Evolutionary conservation across 106 monocot species (phyloP), one percentile per base, ranked within the genome.

Genomic region (Hemerocallis citrina): DNA sequence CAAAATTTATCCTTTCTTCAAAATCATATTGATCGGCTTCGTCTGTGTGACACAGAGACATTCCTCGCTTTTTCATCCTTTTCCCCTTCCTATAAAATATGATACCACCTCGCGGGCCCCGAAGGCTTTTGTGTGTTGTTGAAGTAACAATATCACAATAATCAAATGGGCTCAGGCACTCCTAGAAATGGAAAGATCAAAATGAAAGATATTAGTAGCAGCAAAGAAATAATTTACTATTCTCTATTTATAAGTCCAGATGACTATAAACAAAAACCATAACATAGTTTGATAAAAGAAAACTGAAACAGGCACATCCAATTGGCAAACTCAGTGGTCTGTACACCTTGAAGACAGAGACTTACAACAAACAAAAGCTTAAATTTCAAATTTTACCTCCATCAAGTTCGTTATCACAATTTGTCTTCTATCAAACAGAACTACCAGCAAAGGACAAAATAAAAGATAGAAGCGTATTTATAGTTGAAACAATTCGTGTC

Each of bases 81-180:
- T 47, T 84, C 12, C 93, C 93, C 65, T 85, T 93, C 72, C 89
- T 74, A 64, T 73, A 93, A 63, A 93, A 93, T 27, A 93, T 85
- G 68, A 93, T 93, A 49, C 93, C 93, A 32, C 87, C 81, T 29
- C 89, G 79, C 40, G 85, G 85, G 16, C 85, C 85, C 11, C 85
- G 69, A 34, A 85, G 76, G 56, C 74, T 77, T 73, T 85, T 85
- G 76, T 85, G 85, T 23, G 85, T 85, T 1, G 85, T 85, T 11
- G 85, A 85, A 35, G 85, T 85, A 31, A 85, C 85, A 32, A 85
- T 74, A 63, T 85, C 85, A 77, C 85, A 85, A 60, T 80, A 85
- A 34, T 85, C 67, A 40, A 85, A 85, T 0, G 85, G 85, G 50
- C 77, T 85, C 21, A 55, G 59, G 58, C 85, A 85, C 52, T 85